A percentile compares a stretch with the other conserved stretches of the same genome.
phyloP scores from a whole-genome alignment of 129 eudicot species.

The Chrysanthemum seticuspe region DNA sequence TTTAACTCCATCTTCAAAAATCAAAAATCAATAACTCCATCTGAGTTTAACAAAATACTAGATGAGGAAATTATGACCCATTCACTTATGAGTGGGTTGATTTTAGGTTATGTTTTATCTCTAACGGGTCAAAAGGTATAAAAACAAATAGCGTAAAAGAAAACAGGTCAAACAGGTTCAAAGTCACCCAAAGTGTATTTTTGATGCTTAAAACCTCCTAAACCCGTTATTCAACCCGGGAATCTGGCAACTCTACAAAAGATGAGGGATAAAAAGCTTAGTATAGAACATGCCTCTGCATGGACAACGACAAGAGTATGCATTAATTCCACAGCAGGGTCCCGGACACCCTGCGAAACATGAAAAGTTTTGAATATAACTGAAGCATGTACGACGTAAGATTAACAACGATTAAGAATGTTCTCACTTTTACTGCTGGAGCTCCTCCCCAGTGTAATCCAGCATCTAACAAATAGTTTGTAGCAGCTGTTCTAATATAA shows the following conservation, averaged over 20 bases:
- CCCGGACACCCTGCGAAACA: conserved; percentile 75
- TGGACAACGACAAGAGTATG: conserved; percentile 85
- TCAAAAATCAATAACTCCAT: too few relatives aligned
- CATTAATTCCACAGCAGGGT: conserved; percentile 80
- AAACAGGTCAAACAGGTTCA: too few relatives aligned
- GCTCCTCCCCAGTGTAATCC: conserved; percentile 97
- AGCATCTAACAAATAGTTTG: conserved; percentile 76
- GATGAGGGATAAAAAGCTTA: neutral
- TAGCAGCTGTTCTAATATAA: conserved; percentile 71
- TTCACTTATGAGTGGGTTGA: too few relatives aligned
- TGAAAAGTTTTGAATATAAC: conserved; percentile 7
- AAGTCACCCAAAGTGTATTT: too few relatives aligned
- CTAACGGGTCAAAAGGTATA: too few relatives aligned
- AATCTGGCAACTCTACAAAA: neutral
- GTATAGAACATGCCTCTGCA: conserved; percentile 64
- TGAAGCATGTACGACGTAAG: neutral
- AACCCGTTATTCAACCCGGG: neutral
- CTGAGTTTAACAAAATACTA: too few relatives aligned
- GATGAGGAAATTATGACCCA: neutral
- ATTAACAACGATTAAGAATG: neutral
- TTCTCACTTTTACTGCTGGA: conserved; percentile 76
- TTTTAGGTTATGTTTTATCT: too few relatives aligned
- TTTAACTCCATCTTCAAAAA: neutral
- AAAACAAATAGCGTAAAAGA: too few relatives aligned
- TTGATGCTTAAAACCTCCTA: too few relatives aligned